Evolutionary conservation across 2,329 filamentous ascomycete genomes (phyloP), one percentile per base, ranked within the genome.

Genomic region (Nothophoma quercina): DNA sequence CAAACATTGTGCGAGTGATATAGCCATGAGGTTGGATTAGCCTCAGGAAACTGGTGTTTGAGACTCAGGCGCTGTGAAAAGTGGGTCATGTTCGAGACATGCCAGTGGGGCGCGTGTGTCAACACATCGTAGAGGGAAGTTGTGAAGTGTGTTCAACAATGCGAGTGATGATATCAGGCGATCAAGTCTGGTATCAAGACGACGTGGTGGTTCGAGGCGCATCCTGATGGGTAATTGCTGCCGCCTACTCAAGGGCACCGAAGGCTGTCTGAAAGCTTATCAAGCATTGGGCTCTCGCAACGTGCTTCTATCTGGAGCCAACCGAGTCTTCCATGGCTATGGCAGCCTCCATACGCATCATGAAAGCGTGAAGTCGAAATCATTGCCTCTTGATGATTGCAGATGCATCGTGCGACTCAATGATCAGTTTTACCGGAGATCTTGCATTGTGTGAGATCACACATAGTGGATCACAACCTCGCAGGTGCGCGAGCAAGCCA

Each of bases 1-100:
- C 47, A 55, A 55, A 60, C 51, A 55, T 15, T 39, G 28, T 25
- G 21, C 55, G 38, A 60, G 53, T 55, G 42, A 34, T 41, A 21
- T 43, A 29, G 45, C 48, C 21, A 26, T 39, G 40, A 46, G 48
- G 43, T 51, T 48, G 41, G 30, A 51, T 51, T 43, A 42, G 46
- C 46, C 44, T 58, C 35, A 47, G 51, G 34, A 51, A 33, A 29
- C 9, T 51, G 51, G 53, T 58, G 59, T 63, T 61, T 65, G 57
- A 59, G 41, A 35, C 46, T 55, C 40, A 58, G 44, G 56, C 58
- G 60, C 57, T 43, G 36, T 40, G 10, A 50, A 53, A 49, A 43
- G 50, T 15, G 50, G 50, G 26, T 12, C 43, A 10, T 42, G 12
- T 46, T 21, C 30, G 50, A 53, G 59, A 59, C 62, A 54, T 30